Evolutionary conservation across 192 early-diverging fungal species (phyloP).

Genomic region (Linnemannia hyalina): DNA sequence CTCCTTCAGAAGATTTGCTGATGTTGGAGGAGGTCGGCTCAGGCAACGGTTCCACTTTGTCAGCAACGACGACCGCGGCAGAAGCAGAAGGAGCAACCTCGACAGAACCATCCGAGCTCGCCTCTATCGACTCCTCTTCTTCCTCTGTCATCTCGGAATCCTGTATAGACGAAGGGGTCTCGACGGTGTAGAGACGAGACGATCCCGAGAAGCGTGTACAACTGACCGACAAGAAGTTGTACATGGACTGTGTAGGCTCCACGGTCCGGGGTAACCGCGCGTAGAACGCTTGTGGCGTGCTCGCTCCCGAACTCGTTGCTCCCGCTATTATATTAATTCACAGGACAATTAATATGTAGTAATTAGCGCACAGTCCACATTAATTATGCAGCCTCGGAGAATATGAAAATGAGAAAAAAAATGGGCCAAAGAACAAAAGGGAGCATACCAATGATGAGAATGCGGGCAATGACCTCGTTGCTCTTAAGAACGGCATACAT

Average conservation of each 20-base stretch:
- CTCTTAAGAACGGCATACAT: conserved; percentile 44
- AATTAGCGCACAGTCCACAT: neutral
- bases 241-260: conserved; percentile 12
- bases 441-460: conserved; percentile 32
- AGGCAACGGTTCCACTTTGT: neutral
- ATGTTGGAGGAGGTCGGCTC: neutral
- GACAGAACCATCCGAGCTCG: neutral
- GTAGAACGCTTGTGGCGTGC: conserved; percentile 41
- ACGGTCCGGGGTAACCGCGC: neutral
- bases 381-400: neutral
- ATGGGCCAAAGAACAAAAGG: neutral
- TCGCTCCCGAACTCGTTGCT: conserved; percentile 34
- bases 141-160: conserved; percentile 11
- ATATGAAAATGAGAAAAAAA: conserved; percentile 6
- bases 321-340: conserved; percentile 14
- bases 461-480: conserved; percentile 33
- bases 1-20: neutral
- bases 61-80: neutral
- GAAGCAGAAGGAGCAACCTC: neutral
- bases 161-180: neutral
- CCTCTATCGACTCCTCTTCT: neutral
- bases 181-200: neutral
- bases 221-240: conserved; percentile 18
- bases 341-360: neutral
- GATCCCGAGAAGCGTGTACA: conserved; percentile 25